Evolutionary conservation across 441 rosid species (phyloP).

Genomic region (Aleurites moluccanus): DNA sequence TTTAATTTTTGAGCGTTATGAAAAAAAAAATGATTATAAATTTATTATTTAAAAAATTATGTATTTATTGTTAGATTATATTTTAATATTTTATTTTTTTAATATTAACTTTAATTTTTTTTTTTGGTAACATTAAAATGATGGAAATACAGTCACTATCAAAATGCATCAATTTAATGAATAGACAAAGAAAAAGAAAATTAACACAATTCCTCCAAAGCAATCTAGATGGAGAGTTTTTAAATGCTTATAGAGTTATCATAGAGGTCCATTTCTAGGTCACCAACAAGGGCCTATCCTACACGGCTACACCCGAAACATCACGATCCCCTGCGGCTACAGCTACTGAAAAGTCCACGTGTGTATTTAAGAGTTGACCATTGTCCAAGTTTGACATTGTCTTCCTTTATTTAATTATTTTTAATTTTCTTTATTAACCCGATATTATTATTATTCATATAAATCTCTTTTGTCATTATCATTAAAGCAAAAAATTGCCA

Average conservation of each 20-base stretch:
- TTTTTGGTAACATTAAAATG: too few relatives aligned
- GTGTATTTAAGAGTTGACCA: conserved; percentile 8
- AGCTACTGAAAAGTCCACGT: conserved; percentile 10
- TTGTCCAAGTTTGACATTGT: background rate
- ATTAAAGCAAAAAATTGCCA: too few relatives aligned
- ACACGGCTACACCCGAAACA: background rate
- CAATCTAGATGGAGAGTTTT: background rate
- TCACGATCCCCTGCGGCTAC: background rate
- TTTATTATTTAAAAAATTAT: too few relatives aligned
- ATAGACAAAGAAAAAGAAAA: background rate
- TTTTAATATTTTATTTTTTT: too few relatives aligned
- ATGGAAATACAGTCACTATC: too few relatives aligned
- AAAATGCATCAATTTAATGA: background rate
- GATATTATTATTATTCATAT: too few relatives aligned
- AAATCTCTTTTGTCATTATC: too few relatives aligned
- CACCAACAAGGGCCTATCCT: conserved; percentile 14
- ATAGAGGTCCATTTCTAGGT: conserved; percentile 15
- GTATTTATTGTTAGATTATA: too few relatives aligned
- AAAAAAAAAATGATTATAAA: too few relatives aligned
- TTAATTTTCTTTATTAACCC: too few relatives aligned
- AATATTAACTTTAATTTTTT: too few relatives aligned
- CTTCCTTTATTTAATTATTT: background rate
- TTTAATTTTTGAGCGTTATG: too few relatives aligned
- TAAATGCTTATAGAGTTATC: background rate
- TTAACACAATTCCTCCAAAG: background rate